phyloP scores from a whole-genome alignment of 441 rosid species.

The Geranium incanum region DNA sequence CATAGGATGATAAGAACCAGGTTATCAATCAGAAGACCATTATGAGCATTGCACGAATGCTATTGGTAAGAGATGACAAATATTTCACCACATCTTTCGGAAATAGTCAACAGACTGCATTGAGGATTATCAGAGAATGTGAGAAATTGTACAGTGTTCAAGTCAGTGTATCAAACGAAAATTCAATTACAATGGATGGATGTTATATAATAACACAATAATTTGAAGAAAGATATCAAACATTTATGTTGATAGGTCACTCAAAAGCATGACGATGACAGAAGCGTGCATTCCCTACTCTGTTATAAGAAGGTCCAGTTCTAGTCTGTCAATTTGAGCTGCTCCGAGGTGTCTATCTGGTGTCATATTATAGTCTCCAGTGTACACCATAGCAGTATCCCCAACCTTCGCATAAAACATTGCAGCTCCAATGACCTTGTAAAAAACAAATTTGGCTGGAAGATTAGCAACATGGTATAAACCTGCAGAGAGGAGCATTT shows the following conservation, averaged over 20 bases:
- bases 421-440: constrained; percentile 94
- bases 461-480: neutral
- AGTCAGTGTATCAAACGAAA: neutral
- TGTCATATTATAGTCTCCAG: constrained; percentile 97
- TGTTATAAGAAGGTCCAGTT: constrained; percentile 81
- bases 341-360: constrained; percentile 99
- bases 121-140: neutral
- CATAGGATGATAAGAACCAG: neutral
- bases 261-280: neutral
- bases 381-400: constrained; percentile 78
- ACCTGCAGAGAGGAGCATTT: constrained; percentile 4
- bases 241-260: neutral
- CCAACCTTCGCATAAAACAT: constrained; percentile 96
- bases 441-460: neutral
- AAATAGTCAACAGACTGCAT: neutral
- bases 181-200: neutral
- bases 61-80: neutral
- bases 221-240: neutral
- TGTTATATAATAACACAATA: neutral
- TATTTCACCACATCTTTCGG: neutral
- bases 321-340: constrained; percentile 77
- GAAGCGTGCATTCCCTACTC: constrained; percentile 46
- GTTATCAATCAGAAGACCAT: neutral
- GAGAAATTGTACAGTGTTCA: neutral
- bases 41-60: neutral